Conservation (phyloP, 805 yeast species). For the Suhomyces prunicola region DNA sequence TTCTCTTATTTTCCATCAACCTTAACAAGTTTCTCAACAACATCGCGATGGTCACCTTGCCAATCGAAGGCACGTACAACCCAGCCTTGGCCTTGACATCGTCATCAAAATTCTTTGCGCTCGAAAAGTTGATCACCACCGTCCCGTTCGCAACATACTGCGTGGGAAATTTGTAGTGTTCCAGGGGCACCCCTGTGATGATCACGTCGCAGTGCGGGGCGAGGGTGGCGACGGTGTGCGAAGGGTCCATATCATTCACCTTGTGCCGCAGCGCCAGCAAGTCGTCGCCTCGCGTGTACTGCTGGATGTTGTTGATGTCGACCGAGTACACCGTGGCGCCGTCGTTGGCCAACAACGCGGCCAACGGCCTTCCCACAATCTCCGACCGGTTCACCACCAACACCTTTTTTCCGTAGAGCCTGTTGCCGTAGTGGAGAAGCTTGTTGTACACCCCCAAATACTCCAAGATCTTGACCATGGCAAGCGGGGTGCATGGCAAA, state of each 20-base stretch:
- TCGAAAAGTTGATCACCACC: conserved; percentile 83
- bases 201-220: conserved; percentile 82
- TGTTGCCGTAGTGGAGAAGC: conserved; percentile 80
- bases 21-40: conserved; percentile 83
- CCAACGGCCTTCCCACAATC: conserved; percentile 95
- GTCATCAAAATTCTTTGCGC: conserved; percentile 82
- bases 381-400: conserved; percentile 92
- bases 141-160: conserved; percentile 82
- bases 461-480: conserved; percentile 89
- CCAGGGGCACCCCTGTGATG: conserved; percentile 92
- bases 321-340: conserved; percentile 96
- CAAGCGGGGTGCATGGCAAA: conserved; percentile 94
- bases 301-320: conserved; percentile 82
- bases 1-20: conserved; percentile 61
- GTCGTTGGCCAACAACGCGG: conserved; percentile 93
- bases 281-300: conserved; percentile 92
- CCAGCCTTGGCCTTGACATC: conserved; percentile 84
- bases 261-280: conserved; percentile 77
- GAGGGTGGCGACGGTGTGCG: conserved; percentile 55
- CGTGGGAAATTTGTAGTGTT: conserved; percentile 80
- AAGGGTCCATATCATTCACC: conserved; percentile 53
- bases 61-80: conserved; percentile 90
- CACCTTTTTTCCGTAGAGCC: conserved; percentile 88
- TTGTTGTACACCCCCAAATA: conserved; percentile 83
- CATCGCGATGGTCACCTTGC: conserved; percentile 96